phyloP scores from a whole-genome alignment of 495 filamentous ascomycete genomes.

The Penicillium egyptiacum region DNA sequence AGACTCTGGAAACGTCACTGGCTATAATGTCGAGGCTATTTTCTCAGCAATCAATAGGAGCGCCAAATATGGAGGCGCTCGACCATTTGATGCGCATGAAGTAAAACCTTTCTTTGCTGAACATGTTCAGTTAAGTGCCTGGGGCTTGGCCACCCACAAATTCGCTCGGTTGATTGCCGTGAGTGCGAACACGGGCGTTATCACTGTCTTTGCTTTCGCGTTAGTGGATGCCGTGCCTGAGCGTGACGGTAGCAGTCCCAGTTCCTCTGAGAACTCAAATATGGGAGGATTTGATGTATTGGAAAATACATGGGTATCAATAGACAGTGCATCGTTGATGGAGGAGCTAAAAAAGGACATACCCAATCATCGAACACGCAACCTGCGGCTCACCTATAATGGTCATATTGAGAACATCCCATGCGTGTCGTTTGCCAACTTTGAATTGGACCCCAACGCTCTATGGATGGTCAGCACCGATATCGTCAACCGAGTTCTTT shows the following conservation, averaged over 20 bases:
- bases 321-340: constrained; percentile 30
- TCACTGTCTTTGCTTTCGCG: constrained; percentile 74
- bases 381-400: constrained; percentile 42
- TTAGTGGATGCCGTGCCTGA: constrained; percentile 43
- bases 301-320: constrained; percentile 40
- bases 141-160: constrained; percentile 86
- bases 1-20: constrained; percentile 88
- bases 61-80: constrained; percentile 22
- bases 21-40: constrained; percentile 67
- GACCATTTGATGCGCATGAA: constrained; percentile 31
- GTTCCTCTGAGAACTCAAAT: constrained; percentile 20
- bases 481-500: constrained; percentile 61
- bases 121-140: constrained; percentile 75
- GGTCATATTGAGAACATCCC: constrained; percentile 70
- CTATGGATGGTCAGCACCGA: constrained; percentile 72
- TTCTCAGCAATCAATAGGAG: constrained; percentile 44
- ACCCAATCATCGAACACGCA: constrained; percentile 38
- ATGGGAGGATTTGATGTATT: constrained; percentile 28
- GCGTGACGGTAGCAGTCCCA: constrained; percentile 11
- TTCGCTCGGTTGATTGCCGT: constrained; percentile 77
- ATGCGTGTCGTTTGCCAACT: constrained; percentile 68
- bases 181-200: constrained; percentile 66
- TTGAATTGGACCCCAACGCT: constrained; percentile 60
- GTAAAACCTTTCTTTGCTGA: constrained; percentile 65
- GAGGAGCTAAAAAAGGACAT: constrained; percentile 29